Percentiles rank a stretch among this genome's conserved stretches.
Conservation (phyloP, 345 rosid genomes). For the Bruguiera parviflora region DNA sequence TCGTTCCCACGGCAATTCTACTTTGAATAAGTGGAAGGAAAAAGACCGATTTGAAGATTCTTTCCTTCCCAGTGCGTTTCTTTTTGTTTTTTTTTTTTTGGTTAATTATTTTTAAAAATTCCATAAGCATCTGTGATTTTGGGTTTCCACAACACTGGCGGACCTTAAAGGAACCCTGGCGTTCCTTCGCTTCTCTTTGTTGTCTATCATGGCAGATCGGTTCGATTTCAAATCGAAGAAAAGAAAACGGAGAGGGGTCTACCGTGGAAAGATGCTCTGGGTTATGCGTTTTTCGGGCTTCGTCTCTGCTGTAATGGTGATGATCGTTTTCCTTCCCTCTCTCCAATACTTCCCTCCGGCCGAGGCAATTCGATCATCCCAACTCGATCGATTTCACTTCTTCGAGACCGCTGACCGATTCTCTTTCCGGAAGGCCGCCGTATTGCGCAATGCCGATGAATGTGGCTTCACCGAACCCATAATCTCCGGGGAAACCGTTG, state of each 20-base stretch:
- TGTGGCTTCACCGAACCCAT: slow-evolving; percentile 43
- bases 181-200: slow-evolving; percentile 20
- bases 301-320: slow-evolving; percentile 64
- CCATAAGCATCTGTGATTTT: background rate
- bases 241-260: slow-evolving; percentile 29
- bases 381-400: slow-evolving; percentile 45
- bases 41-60: slow-evolving; percentile 28
- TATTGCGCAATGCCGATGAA: slow-evolving; percentile 80
- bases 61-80: background rate
- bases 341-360: slow-evolving; percentile 90
- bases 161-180: slow-evolving; percentile 30
- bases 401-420: slow-evolving; percentile 29
- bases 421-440: slow-evolving; percentile 56
- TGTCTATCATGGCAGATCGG: slow-evolving; percentile 16
- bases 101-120: background rate
- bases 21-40: slow-evolving; percentile 24
- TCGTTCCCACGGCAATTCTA: slow-evolving; percentile 45
- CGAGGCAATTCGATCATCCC: slow-evolving; percentile 80
- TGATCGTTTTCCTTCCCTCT: slow-evolving; percentile 78
- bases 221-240: slow-evolving; percentile 38
- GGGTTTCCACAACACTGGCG: slow-evolving; percentile 20
- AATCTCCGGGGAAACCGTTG: slow-evolving; percentile 27
- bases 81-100: background rate
- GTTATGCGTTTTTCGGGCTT: slow-evolving; percentile 62
- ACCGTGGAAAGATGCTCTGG: slow-evolving; percentile 60